Evolutionary conservation across 148 eudicot genomes (phyloP).

Genomic region (Camellia lanceoleosa): DNA sequence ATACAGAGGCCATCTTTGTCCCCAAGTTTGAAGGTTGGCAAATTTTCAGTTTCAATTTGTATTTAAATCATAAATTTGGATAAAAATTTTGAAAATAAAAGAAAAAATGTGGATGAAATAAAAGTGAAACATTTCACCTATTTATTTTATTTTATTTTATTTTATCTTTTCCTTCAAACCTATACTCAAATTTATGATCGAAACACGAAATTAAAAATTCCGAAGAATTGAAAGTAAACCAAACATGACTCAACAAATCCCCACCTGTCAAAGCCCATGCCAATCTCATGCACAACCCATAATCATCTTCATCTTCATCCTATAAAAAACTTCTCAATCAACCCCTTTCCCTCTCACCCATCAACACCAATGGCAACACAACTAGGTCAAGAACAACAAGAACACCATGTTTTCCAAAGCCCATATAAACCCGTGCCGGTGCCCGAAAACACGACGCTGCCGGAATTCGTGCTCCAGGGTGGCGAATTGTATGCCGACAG

Average conservation of each 20-base stretch:
- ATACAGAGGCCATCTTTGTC: no score
- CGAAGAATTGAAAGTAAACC: no score
- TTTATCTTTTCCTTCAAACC: no score
- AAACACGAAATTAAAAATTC: no score
- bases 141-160: no score
- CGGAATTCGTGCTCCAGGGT: slow-evolving; percentile 78
- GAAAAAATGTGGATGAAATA: no score
- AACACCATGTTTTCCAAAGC: slow-evolving; percentile 64
- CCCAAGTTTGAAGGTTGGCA: no score
- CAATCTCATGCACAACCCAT: slow-evolving; percentile 19
- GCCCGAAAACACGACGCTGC: slow-evolving; percentile 58
- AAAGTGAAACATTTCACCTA: no score
- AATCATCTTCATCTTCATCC: background rate
- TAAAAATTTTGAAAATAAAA: no score
- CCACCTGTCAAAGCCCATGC: slow-evolving; percentile 19
- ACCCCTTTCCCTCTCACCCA: slow-evolving; percentile 3
- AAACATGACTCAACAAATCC: slow-evolving; percentile 28
- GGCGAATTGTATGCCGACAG: slow-evolving; percentile 54
- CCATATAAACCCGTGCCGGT: slow-evolving; percentile 51
- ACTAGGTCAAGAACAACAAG: slow-evolving; percentile 18
- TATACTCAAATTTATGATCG: no score
- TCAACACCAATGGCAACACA: slow-evolving; percentile 33
- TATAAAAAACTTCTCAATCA: background rate
- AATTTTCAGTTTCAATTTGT: no score
- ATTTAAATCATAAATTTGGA: no score